Evolutionary conservation across 169 alveolate species (phyloP).

Genomic region (Cryptosporidium tyzzeri): DNA sequence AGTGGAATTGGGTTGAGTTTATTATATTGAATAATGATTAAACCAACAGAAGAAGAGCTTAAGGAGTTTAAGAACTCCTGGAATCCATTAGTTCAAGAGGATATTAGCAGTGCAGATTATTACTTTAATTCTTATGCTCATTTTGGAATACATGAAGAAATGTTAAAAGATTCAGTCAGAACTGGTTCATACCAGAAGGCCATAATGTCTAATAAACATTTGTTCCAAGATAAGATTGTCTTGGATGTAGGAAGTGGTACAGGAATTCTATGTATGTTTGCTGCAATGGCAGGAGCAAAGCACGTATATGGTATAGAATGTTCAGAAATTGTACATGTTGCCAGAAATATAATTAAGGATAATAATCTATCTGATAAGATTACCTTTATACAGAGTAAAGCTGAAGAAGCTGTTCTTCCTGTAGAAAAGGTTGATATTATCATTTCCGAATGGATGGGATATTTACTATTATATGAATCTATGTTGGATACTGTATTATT

Average conservation of each 20-base stretch:
- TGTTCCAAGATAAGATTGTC: slow-evolving; percentile 95
- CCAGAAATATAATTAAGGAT: slow-evolving; percentile 90
- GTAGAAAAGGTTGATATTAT: slow-evolving; percentile 97
- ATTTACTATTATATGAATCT: slow-evolving; percentile 95
- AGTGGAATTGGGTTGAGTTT: neutral
- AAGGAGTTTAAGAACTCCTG: slow-evolving; percentile 56
- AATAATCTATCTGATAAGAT: slow-evolving; percentile 92
- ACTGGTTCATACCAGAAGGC: slow-evolving; percentile 95
- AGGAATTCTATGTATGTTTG: slow-evolving; percentile 96
- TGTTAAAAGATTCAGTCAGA: slow-evolving; percentile 96
- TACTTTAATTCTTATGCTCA: slow-evolving; percentile 97
- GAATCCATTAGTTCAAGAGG: slow-evolving; percentile 70
- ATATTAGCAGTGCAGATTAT: slow-evolving; percentile 86
- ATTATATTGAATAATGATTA: neutral
- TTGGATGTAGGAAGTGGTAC: slow-evolving; percentile 99
- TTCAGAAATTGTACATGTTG: slow-evolving; percentile 94
- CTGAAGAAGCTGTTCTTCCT: slow-evolving; percentile 96
- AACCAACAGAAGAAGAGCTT: slow-evolving; percentile 55
- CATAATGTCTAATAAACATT: slow-evolving; percentile 90
- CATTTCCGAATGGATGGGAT: slow-evolving; percentile 99
- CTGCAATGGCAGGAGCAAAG: slow-evolving; percentile 97
- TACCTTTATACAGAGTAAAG: slow-evolving; percentile 94
- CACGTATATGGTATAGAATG: slow-evolving; percentile 98
- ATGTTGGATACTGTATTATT: slow-evolving; percentile 96
- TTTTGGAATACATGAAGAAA: slow-evolving; percentile 97